These are phyloP conservation scores for Helenozyma baotianmanensis DNA, from an alignment of 805 yeast genomes.

Conservation along the genomic window DNA sequence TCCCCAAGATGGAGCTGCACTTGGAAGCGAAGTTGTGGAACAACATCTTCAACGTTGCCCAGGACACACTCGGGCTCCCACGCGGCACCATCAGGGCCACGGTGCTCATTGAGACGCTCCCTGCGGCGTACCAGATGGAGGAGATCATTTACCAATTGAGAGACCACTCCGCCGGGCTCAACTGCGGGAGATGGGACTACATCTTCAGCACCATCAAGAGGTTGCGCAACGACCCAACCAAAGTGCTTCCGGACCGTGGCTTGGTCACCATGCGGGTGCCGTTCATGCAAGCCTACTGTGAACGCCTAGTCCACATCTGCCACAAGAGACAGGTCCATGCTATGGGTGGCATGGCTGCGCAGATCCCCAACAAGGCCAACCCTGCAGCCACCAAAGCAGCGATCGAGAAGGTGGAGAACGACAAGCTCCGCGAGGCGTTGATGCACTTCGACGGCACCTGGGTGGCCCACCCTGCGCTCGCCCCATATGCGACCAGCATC, in stretches of 20 bases:
- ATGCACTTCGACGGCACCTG: conserved; percentile 87
- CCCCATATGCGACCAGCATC: conserved; percentile 64
- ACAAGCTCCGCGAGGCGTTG: conserved; percentile 69
- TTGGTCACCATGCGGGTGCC: conserved; percentile 78
- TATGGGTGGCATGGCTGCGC: conserved; percentile 91
- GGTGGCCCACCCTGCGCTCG: conserved; percentile 89
- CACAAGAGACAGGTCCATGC: conserved; percentile 80
- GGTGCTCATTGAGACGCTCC: conserved; percentile 76
- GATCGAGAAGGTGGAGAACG: conserved; percentile 67
- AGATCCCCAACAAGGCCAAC: conserved; percentile 75
- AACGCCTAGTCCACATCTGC: conserved; percentile 65
- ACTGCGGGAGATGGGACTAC: conserved; percentile 90
- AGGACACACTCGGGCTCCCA: conserved; percentile 62
- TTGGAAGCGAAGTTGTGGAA: conserved; percentile 82
- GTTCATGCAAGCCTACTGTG: conserved; percentile 75
- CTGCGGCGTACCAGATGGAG: conserved; percentile 84
- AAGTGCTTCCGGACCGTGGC: conserved; percentile 70
- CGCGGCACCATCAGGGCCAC: conserved; percentile 81
- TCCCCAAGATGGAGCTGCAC: conserved; percentile 86
- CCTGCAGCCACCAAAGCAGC: conserved; percentile 58
- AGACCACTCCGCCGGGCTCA: conserved; percentile 74
- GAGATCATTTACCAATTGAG: conserved; percentile 75
- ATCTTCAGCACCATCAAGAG: conserved; percentile 76
- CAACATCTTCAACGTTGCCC: conserved; percentile 70
- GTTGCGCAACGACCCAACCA: conserved; percentile 61